These are phyloP conservation scores for Fraxinus floribunda DNA, from an alignment of 305 asterid genomes.

Conservation along the genomic window DNA sequence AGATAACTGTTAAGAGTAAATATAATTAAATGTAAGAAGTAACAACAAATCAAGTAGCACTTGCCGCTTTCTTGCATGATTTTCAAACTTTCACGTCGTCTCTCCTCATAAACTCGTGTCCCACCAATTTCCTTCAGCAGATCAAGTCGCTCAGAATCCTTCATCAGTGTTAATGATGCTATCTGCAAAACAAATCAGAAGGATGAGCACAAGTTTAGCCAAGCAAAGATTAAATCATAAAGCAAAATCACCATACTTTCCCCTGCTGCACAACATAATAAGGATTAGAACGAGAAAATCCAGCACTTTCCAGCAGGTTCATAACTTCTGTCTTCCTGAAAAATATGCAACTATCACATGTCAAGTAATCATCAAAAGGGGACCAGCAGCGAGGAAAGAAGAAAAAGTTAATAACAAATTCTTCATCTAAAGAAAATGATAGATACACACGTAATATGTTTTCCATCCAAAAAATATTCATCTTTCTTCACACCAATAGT, in stretches of 20 bases:
- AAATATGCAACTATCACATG: constrained; percentile 26
- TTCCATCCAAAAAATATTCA: constrained; percentile 95
- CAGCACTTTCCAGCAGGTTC: constrained; percentile 99
- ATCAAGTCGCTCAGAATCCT: constrained; percentile 93
- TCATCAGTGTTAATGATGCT: constrained; percentile 89
- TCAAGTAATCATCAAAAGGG: constrained; percentile 21
- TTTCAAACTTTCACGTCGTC: constrained; percentile 95
- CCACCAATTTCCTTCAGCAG: constrained; percentile 99
- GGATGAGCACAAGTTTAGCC: constrained; percentile 21
- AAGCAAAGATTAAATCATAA: constrained; percentile 17
- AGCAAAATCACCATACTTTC: constrained; percentile 46
- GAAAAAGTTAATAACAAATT: constrained; percentile 4
- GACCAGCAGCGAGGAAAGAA: constrained; percentile 3
- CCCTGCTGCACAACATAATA: constrained; percentile 99
- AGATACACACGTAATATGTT: constrained; percentile 87
- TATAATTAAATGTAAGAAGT: constrained; percentile 23
- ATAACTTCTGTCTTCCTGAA: constrained; percentile 97
- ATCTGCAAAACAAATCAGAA: constrained; percentile 55
- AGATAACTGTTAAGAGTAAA: constrained; percentile 30
- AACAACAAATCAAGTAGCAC: constrained; percentile 28
- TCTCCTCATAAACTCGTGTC: constrained; percentile 96
- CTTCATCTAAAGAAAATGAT: constrained; percentile 3
- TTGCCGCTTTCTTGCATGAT: constrained; percentile 95
- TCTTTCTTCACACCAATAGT: constrained; percentile 94
- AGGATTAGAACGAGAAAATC: constrained; percentile 99